A percentile compares a stretch with the other conserved stretches of the same genome.
phyloP scores from a whole-genome alignment of 495 filamentous ascomycete genomes.

The Choiromyces venosus region DNA sequence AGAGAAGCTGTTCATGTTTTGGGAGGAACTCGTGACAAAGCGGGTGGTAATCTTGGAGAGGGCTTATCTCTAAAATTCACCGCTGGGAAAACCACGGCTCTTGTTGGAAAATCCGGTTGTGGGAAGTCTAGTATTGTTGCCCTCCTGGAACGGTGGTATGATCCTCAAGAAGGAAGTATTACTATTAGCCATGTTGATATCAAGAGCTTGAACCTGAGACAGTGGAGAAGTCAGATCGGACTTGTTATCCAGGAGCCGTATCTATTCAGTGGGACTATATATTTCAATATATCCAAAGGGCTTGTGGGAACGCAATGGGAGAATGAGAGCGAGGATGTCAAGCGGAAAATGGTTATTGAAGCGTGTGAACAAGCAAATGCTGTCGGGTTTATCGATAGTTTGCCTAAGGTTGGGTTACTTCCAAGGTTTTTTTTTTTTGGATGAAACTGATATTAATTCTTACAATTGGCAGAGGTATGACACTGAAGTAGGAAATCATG shows the following conservation, averaged over 20 bases:
- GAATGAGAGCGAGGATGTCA: constrained; percentile 47
- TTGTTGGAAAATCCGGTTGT: constrained; percentile 52
- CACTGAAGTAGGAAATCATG: constrained; percentile 19
- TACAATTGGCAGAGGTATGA: constrained; percentile 7
- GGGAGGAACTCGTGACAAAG: constrained; percentile 5
- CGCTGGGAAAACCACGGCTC: constrained; percentile 35
- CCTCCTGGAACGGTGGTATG: constrained; percentile 61
- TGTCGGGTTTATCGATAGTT: constrained; percentile 54
- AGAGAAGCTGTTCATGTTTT: constrained; percentile 56
- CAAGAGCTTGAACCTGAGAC: constrained; percentile 54
- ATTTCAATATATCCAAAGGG: constrained; percentile 58
- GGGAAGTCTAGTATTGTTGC: constrained; percentile 65
- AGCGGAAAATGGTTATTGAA: constrained; percentile 53
- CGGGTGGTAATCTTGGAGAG: constrained; percentile 40
- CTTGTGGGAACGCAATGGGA: constrained; percentile 59
- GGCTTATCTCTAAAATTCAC: constrained; percentile 22
- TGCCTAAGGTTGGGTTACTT: constrained; percentile 50
- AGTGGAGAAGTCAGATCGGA: constrained; percentile 60
- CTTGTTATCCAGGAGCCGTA: constrained; percentile 64
- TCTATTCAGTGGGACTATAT: constrained; percentile 63
- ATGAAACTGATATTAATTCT: background rate
- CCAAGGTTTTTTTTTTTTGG: background rate
- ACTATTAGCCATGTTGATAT: constrained; percentile 23
- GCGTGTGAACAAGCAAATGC: constrained; percentile 59
- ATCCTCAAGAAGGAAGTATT: constrained; percentile 42